Evolutionary conservation across 148 eudicot genomes (phyloP), one percentile per base, ranked within the genome.

Genomic region (Fagopyrum homotropicum): DNA sequence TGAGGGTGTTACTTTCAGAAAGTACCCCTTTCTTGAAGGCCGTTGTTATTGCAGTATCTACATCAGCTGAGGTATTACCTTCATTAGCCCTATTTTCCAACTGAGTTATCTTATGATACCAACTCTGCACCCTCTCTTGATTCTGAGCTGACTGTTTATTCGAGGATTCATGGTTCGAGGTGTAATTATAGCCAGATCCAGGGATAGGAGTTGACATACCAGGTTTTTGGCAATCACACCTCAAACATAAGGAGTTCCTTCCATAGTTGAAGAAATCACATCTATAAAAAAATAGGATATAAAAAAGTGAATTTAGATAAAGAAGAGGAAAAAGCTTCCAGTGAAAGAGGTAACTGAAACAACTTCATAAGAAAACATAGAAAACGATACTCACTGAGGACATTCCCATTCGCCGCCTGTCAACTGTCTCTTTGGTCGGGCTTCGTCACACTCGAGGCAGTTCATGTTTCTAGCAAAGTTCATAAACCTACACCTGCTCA

Each of bases 331-430:
- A 17, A 45, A 55, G 22, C 52, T 45, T 54, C 19, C 17, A 61
- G 43, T 26, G 16, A 9, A 61, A 61, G 15, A 10, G 15, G 68
- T 0, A 19, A 61, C 26, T 30, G 64, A 29, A 10, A 22, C 35
- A 22, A 59, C 14, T 61, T 44, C 43, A 61, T 10, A 6, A 30
- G 26, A 63, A 63, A 9, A 11, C 2, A 10, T 6, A 11, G 26
- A 57, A 72, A 50, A 44, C 9, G 76, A 81, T 80, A 78, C 98
- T 88, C 82, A 94, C 98, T 84, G 93, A 76, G 96, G 98, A 79
- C 98, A 94, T 72, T 93, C 93, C 98, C 98, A 94, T 85, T 94
- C 97, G 48, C 88, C 82, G 54, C 97, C 93, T 69, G 83, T 84
- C 80, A 91, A 75, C 51, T 83, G 80, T 72, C 88, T 86, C 78